Conservation (phyloP, 2,329 filamentous ascomycete genomes). For the Aspergillus tubingensis region DNA sequence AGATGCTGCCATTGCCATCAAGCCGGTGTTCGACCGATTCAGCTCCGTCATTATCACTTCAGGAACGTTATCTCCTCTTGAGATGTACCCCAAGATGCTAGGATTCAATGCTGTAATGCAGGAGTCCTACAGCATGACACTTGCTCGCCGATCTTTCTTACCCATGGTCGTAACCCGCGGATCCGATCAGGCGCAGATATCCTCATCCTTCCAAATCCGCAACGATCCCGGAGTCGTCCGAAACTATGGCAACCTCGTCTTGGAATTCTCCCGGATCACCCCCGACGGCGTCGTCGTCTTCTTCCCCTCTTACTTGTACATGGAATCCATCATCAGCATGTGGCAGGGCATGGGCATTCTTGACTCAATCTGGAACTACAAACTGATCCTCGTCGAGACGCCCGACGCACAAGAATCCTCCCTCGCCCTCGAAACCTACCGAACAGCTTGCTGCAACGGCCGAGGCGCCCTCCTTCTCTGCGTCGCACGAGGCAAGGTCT, state of each 20-base stretch:
- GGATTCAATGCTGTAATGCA: slow-evolving; percentile 90
- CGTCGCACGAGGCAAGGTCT: slow-evolving; percentile 95
- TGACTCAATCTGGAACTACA: slow-evolving; percentile 98
- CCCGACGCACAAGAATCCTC: slow-evolving; percentile 97
- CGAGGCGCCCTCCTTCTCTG: slow-evolving; percentile 90
- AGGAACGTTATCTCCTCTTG: slow-evolving; percentile 91
- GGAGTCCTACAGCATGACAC: slow-evolving; percentile 96
- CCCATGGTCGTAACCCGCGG: slow-evolving; percentile 97
- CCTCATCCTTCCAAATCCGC: slow-evolving; percentile 90
- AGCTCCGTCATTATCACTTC: slow-evolving; percentile 98
- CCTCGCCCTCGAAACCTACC: slow-evolving; percentile 91
- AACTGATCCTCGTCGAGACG: slow-evolving; percentile 95
- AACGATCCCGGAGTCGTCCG: slow-evolving; percentile 96
- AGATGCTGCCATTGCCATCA: slow-evolving; percentile 96
- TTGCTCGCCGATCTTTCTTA: slow-evolving; percentile 90
- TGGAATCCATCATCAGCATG: slow-evolving; percentile 98
- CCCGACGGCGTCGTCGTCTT: slow-evolving; percentile 99
- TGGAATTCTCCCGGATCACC: slow-evolving; percentile 93
- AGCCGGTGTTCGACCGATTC: slow-evolving; percentile 95
- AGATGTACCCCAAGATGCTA: slow-evolving; percentile 99
- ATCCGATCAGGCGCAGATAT: slow-evolving; percentile 89
- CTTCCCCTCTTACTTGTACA: slow-evolving; percentile 97
- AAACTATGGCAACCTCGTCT: slow-evolving; percentile 91
- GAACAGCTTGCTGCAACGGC: slow-evolving; percentile 96
- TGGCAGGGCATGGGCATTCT: slow-evolving; percentile 99